Conservation (phyloP, 352 stramenopile genomes). For the Pythium graminicola region DNA sequence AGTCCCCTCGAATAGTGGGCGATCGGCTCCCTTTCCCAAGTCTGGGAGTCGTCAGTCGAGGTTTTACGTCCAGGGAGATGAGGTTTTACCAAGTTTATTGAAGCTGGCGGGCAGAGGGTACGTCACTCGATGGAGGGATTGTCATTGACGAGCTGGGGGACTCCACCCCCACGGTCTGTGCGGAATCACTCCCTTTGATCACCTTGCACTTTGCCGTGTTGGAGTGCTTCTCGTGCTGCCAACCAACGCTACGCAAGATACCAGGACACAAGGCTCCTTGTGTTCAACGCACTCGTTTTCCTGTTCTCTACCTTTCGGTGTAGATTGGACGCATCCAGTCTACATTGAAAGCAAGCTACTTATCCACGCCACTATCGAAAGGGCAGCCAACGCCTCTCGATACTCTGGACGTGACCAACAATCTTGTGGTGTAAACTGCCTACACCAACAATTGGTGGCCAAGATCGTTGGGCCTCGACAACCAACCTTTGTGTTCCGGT, state of each 20-base stretch:
- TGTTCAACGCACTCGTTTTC: too few species aligned
- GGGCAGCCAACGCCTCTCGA: too few species aligned
- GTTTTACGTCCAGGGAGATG: not conserved
- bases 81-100: slow-evolving; percentile 18
- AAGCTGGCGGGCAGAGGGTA: slow-evolving; percentile 7
- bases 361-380: too few species aligned
- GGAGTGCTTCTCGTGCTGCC: not conserved
- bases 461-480: too few species aligned
- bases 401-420: too few species aligned
- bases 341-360: too few species aligned
- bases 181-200: not conserved
- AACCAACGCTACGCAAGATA: not conserved
- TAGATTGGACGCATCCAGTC: too few species aligned
- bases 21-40: slow-evolving; percentile 11
- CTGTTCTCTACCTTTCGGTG: not conserved
- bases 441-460: too few species aligned
- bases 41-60: not conserved
- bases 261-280: not conserved
- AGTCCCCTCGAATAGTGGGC: slow-evolving; percentile 4
- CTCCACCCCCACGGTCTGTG: too few species aligned
- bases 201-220: not conserved
- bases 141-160: too few species aligned
- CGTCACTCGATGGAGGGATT: slow-evolving; percentile 13
- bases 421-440: too few species aligned
- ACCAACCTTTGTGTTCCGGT: not conserved